Percentiles rank a stretch among this genome's conserved stretches.
phyloP scores from a whole-genome alignment of 1,139 yeast genomes.

The Kluyveromyces marxianus region DNA sequence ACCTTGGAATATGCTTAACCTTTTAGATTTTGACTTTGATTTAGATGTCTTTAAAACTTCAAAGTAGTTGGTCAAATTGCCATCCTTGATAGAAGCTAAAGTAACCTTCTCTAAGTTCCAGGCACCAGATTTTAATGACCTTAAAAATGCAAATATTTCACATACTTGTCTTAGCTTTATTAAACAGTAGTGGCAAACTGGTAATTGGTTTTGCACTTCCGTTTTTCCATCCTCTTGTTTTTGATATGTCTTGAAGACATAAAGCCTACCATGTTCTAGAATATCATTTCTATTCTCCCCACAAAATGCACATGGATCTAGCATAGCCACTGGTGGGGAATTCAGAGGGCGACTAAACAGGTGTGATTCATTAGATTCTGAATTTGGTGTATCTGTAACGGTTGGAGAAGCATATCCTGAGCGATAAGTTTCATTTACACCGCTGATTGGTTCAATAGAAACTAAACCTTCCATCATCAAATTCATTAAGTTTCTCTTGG shows the following conservation, averaged over 20 bases:
- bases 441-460: constrained; percentile 80
- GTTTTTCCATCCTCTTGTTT: constrained; percentile 25
- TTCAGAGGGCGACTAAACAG: constrained; percentile 36
- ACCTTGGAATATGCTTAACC: neutral
- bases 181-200: constrained; percentile 81
- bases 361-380: constrained; percentile 22
- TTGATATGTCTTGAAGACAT: constrained; percentile 44
- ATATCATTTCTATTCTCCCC: constrained; percentile 66
- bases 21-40: constrained; percentile 2
- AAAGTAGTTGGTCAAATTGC: constrained; percentile 9
- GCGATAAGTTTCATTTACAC: constrained; percentile 62
- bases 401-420: constrained; percentile 18
- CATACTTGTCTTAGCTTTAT: constrained; percentile 71
- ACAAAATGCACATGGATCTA: constrained; percentile 72
- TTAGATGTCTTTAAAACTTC: neutral
- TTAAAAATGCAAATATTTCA: constrained; percentile 66
- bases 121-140: constrained; percentile 49
- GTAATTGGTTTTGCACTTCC: constrained; percentile 40
- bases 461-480: constrained; percentile 75
- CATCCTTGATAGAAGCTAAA: constrained; percentile 15
- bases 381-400: constrained; percentile 9
- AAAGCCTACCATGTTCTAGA: constrained; percentile 70
- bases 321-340: constrained; percentile 65
- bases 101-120: constrained; percentile 41
- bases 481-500: constrained; percentile 51